A percentile compares a stretch with the other conserved stretches of the same genome.
Evolutionary conservation across 1,139 yeast species (phyloP).

Genomic region (Debaryomycetaceae sp.): DNA sequence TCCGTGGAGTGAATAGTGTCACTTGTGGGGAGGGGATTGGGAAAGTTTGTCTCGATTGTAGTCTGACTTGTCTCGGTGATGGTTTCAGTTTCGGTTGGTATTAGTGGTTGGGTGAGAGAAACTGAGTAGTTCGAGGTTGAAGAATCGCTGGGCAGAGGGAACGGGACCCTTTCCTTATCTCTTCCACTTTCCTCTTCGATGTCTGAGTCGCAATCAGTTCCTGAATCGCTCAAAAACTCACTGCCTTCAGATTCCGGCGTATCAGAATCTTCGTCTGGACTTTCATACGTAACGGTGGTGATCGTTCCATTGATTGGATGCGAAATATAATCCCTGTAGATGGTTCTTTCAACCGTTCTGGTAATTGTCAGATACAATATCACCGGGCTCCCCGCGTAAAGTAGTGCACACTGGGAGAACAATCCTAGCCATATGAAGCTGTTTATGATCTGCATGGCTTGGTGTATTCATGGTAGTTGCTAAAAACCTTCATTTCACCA

Average conservation of each 20-base stretch:
- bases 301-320: not conserved
- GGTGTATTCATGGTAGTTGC: not conserved
- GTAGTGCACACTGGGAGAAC: not conserved
- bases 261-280: not conserved
- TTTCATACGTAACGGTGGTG: not conserved
- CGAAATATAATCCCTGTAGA: not conserved
- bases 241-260: too few species aligned
- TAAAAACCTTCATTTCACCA: not conserved
- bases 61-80: too few species aligned
- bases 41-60: too few species aligned
- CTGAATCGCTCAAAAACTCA: too few species aligned
- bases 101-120: not conserved
- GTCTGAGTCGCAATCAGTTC: not conserved
- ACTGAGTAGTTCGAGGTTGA: not conserved
- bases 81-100: too few species aligned
- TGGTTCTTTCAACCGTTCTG: slow-evolving; percentile 1
- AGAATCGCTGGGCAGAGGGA: not conserved
- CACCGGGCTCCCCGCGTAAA: not conserved
- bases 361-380: slow-evolving; percentile 1
- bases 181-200: not conserved
- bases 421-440: not conserved
- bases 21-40: too few species aligned
- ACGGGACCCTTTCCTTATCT: not conserved
- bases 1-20: too few species aligned
- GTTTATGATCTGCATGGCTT: not conserved